A percentile compares a stretch with the other conserved stretches of the same genome.
Evolutionary conservation across 192 early-diverging fungal species (phyloP).

Genomic region (Podila minutissima): DNA sequence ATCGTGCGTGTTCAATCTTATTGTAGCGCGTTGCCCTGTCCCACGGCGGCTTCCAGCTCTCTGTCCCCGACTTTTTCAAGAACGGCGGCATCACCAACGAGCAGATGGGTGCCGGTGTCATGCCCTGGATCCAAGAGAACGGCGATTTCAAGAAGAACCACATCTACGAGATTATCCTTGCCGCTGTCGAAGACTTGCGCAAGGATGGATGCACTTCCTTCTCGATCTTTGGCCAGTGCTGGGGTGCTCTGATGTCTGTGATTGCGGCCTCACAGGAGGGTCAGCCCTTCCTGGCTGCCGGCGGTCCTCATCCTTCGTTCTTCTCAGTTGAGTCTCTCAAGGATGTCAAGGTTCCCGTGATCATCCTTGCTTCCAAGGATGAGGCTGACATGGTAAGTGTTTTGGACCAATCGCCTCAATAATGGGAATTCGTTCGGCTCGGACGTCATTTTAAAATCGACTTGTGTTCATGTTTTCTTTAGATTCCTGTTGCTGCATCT

Average conservation of each 20-base stretch:
- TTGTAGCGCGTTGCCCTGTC: conserved; percentile 46
- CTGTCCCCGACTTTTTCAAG: conserved; percentile 74
- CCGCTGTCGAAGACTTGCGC: conserved; percentile 51
- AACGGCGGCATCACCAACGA: conserved; percentile 55
- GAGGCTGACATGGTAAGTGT: conserved; percentile 64
- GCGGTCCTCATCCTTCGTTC: conserved; percentile 72
- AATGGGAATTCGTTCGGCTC: too few species aligned
- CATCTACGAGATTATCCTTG: conserved; percentile 21
- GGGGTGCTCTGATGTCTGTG: conserved; percentile 71
- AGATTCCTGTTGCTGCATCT: conserved; percentile 18
- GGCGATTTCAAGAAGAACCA: conserved; percentile 36
- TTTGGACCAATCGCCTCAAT: not conserved
- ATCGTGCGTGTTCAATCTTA: not conserved
- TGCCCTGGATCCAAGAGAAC: conserved; percentile 46
- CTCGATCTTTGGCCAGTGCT: conserved; percentile 75
- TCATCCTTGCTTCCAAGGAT: conserved; percentile 71
- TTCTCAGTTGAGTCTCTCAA: too few species aligned
- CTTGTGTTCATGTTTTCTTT: conserved; percentile 1
- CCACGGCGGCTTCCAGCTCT: conserved; percentile 64
- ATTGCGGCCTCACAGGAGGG: conserved; percentile 55
- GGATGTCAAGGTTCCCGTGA: conserved; percentile 58
- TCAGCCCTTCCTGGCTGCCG: conserved; percentile 56
- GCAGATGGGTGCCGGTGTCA: conserved; percentile 7
- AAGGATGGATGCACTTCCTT: conserved; percentile 53
- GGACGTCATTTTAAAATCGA: not conserved